Conservation (phyloP, 768 basidiomycete species). For the Pulveroboletus sp. region DNA sequence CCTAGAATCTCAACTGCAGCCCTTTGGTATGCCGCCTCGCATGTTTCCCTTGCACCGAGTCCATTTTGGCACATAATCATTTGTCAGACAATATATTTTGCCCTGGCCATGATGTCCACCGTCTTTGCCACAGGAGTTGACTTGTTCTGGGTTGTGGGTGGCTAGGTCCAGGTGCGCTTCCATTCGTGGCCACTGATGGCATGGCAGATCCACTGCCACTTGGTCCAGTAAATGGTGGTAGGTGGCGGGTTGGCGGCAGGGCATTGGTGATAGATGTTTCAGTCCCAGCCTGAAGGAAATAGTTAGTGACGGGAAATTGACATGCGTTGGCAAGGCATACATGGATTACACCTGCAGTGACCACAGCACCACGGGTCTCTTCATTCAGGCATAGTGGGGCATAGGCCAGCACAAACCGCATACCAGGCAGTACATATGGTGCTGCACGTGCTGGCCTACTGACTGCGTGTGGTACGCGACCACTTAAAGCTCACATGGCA, state of each 20-base stretch:
- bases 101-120: neutral
- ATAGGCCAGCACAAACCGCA: neutral
- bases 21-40: too few species aligned
- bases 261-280: neutral
- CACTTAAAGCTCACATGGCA: too few species aligned
- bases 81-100: neutral
- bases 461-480: too few species aligned
- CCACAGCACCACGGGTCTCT: neutral
- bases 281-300: neutral
- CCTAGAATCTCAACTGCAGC: too few species aligned
- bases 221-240: neutral
- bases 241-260: neutral
- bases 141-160: neutral
- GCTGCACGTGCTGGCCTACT: too few species aligned
- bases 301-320: neutral
- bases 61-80: too few species aligned
- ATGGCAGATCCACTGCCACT: neutral
- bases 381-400: neutral
- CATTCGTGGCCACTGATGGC: neutral
- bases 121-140: neutral
- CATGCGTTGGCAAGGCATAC: neutral
- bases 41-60: too few species aligned
- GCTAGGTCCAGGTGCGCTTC: neutral
- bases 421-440: neutral
- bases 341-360: neutral